phyloP scores from a whole-genome alignment of 768 basidiomycete species.

The Rhodotorula kratochvilovae region DNA sequence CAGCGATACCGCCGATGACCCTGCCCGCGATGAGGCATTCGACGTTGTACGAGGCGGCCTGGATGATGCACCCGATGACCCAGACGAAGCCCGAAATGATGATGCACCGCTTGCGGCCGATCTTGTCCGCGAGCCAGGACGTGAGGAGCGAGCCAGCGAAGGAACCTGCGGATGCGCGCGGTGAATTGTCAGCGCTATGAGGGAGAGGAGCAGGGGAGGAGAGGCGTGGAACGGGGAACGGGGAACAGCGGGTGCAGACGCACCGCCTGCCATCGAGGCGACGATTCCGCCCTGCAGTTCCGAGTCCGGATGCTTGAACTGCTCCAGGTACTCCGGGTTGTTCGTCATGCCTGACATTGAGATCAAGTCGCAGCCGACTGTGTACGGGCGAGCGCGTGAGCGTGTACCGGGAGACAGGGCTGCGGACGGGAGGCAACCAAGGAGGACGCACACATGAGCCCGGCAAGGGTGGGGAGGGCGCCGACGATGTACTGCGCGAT shows the following conservation, averaged over 20 bases:
- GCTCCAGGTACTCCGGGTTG: conserved; percentile 14
- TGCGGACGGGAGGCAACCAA: not conserved
- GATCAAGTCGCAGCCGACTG: not conserved
- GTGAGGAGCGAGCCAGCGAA: conserved; percentile 22
- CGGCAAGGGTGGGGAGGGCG: conserved; percentile 1
- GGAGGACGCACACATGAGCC: not conserved
- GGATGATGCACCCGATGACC: conserved; percentile 25
- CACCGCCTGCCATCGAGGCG: conserved; percentile 22
- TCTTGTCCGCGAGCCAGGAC: conserved; percentile 25
- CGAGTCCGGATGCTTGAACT: conserved; percentile 7
- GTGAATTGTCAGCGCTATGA: not conserved
- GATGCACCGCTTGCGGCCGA: conserved; percentile 18
- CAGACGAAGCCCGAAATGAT: conserved; percentile 21
- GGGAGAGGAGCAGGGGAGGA: too few species aligned
- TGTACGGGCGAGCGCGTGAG: not conserved
- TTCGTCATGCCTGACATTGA: not conserved
- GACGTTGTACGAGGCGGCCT: conserved; percentile 8
- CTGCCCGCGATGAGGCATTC: conserved; percentile 19
- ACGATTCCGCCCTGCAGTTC: conserved; percentile 26
- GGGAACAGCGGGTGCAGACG: not conserved
- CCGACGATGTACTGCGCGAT: not conserved
- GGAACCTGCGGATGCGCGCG: not conserved
- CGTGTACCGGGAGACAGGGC: not conserved
- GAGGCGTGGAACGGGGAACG: too few species aligned
- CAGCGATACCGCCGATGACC: conserved; percentile 15